Evolutionary conservation across 163 green algal species (phyloP).

Genomic region (Prototheca wickerhamii): DNA sequence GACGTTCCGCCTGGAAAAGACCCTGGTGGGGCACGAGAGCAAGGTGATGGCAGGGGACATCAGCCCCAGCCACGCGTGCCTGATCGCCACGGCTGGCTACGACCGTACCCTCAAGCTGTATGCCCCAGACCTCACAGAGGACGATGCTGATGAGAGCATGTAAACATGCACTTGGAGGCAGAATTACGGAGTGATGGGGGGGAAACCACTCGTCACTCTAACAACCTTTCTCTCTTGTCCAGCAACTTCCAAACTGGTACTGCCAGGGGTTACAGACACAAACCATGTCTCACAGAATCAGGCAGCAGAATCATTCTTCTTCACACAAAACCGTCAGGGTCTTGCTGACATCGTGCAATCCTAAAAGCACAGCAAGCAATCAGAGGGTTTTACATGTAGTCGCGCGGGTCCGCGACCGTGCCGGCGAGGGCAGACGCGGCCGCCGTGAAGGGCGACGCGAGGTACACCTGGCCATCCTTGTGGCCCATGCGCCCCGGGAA

Average conservation of each 20-base stretch:
- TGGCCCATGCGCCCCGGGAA: slow-evolving; percentile 95
- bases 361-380: too few relatives aligned
- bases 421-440: slow-evolving; percentile 80
- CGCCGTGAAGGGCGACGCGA: slow-evolving; percentile 88
- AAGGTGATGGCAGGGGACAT: slow-evolving; percentile 77
- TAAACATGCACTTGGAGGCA: too few relatives aligned
- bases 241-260: too few relatives aligned
- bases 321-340: too few relatives aligned
- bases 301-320: background rate
- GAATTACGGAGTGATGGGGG: too few relatives aligned
- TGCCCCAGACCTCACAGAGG: slow-evolving; percentile 33
- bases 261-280: too few relatives aligned
- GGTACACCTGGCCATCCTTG: slow-evolving; percentile 94
- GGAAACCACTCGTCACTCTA: too few relatives aligned
- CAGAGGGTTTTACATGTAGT: slow-evolving; percentile 73
- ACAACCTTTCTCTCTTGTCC: too few relatives aligned
- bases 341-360: too few relatives aligned
- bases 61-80: slow-evolving; percentile 15
- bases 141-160: background rate
- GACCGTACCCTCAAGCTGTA: slow-evolving; percentile 81
- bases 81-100: slow-evolving; percentile 49
- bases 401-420: slow-evolving; percentile 75
- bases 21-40: slow-evolving; percentile 71
- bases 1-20: slow-evolving; percentile 48
- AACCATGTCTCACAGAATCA: background rate